Base-by-base conservation (phyloP, 1,284 basidiomycete genomes). In the Golubevia pallescens region DNA sequence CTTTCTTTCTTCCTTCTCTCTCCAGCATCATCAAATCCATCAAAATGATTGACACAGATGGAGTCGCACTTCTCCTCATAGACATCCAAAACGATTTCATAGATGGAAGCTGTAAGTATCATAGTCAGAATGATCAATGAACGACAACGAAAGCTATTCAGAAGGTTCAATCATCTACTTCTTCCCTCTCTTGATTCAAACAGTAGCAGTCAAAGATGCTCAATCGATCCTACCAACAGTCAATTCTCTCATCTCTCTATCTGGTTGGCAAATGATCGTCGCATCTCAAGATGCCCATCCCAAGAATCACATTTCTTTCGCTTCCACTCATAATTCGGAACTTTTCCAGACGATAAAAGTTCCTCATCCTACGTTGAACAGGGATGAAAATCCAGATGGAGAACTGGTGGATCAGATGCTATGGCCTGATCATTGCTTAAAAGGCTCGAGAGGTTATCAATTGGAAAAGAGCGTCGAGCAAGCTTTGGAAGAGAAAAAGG, bases 351-450 rank as follows among this genome's bases (percentile, higher is more conserved):
- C 20, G n/a, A 38, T 58, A 28, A 21, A 54, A 8, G 58, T 73
- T 2, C 60, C 63, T 20, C 71, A 76, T 51, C 75, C 73, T 14
- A 58, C 62, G n/a, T 32, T 34, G 19, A n/a, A n/a, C n/a, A n/a
- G n/a, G n/a, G n/a, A n/a, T n/a, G n/a, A n/a, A n/a, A 57, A 56
- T 13, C 28, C 14, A 55, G 21, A 28, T n/a, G 24, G 52, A 53
- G 53, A 67, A 59, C 10, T 38, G 52, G 28, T 70, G 48, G 24
- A 68, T 28, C 75, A 78, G 57, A 64, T 70, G 61, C 60, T 78
- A 54, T 78, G 75, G 75, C 75, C 75, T 13, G 70, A 58, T 21
- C 75, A 78, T 62, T 78, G 75, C 42, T 70, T 78, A 1, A 65
- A 66, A 24, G 67, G 65, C 16, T 75, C 73, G 1, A 20, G 34